Conservation (phyloP, 768 basidiomycete species). For the Kwoniella sp. region DNA sequence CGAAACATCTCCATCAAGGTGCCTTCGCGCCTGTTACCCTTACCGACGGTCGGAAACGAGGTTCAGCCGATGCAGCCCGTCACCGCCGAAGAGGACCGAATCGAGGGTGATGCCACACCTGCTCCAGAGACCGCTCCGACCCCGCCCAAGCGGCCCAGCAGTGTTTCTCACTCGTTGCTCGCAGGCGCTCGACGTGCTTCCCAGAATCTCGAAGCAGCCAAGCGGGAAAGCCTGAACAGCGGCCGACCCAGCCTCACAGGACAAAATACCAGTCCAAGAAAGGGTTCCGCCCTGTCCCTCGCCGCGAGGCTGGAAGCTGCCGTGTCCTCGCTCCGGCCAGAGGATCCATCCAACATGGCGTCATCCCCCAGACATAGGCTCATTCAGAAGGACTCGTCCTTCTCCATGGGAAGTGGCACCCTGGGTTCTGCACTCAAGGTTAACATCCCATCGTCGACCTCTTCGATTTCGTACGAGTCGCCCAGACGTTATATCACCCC, state of each 20-base stretch:
- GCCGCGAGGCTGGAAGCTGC: background rate
- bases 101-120: background rate
- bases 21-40: slow-evolving; percentile 18
- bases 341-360: background rate
- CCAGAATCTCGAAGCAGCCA: background rate
- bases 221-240: slow-evolving; percentile 1
- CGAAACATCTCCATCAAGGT: slow-evolving; percentile 29
- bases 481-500: slow-evolving; percentile 1
- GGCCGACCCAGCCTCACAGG: background rate
- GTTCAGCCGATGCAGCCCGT: too few relatives aligned
- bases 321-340: too few relatives aligned
- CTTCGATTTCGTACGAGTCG: background rate
- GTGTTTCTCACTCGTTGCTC: slow-evolving; percentile 9
- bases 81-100: background rate
- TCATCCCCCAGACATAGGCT: too few relatives aligned
- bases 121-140: background rate
- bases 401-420: slow-evolving; percentile 22
- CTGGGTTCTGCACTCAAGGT: slow-evolving; percentile 18
- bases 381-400: slow-evolving; percentile 31
- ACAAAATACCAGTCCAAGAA: too few relatives aligned
- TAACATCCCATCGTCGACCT: background rate
- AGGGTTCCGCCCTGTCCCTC: background rate
- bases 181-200: slow-evolving; percentile 6
- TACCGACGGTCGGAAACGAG: too few relatives aligned
- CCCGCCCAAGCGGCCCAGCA: background rate